Evolutionary conservation across 305 asterid species (phyloP).

Genomic region (Withania somnifera): DNA sequence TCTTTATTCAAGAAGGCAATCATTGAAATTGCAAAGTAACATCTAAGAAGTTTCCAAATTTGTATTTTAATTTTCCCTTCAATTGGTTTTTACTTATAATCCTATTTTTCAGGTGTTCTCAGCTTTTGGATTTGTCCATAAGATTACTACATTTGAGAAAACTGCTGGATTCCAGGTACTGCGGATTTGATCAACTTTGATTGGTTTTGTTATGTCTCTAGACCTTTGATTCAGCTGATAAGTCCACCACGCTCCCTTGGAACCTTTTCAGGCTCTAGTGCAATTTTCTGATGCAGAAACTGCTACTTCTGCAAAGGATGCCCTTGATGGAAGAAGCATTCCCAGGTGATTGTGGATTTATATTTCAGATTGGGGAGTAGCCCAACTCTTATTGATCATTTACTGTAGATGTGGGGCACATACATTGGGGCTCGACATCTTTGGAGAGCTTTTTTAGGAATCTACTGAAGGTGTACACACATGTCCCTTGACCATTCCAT

Average conservation of each 20-base stretch:
- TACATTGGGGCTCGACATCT: conserved; percentile 30
- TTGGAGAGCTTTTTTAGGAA: conserved; percentile 32
- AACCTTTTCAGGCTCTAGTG: conserved; percentile 66
- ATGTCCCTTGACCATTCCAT: conserved; percentile 34
- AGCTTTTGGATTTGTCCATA: conserved; percentile 93
- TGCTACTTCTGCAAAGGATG: conserved; percentile 89
- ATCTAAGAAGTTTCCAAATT: neutral
- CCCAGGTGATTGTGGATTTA: conserved; percentile 85
- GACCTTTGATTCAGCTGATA: neutral
- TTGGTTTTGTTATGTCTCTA: neutral
- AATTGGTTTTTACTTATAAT: neutral
- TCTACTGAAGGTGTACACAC: conserved; percentile 42
- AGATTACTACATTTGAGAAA: conserved; percentile 95
- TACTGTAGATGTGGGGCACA: conserved; percentile 21
- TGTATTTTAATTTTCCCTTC: neutral
- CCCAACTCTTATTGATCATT: conserved; percentile 28
- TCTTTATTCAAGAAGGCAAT: neutral
- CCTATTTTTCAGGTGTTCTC: conserved; percentile 71
- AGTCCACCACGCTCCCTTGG: neutral
- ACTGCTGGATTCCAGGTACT: conserved; percentile 95
- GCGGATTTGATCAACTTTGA: neutral
- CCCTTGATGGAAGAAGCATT: conserved; percentile 97
- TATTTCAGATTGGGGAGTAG: conserved; percentile 33
- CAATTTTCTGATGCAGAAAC: conserved; percentile 89
- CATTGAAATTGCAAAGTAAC: neutral